phyloP scores from a whole-genome alignment of 371 early-diverging fungal species.

The Phascolomyces articulosus region DNA sequence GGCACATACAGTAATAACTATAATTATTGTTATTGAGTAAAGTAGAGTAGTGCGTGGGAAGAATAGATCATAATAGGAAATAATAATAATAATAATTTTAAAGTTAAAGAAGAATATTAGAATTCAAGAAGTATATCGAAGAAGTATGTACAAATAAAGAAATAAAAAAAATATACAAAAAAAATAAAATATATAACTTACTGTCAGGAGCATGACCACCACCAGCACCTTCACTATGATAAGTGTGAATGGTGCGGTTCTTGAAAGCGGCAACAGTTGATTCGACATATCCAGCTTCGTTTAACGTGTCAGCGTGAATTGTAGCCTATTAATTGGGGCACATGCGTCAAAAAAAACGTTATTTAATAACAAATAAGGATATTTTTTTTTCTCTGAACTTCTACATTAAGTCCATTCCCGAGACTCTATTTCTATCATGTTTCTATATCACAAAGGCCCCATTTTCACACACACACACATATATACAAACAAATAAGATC shows the following conservation, averaged over 20 bases:
- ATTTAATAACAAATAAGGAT: too few relatives aligned
- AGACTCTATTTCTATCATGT: too few relatives aligned
- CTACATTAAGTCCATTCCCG: too few relatives aligned
- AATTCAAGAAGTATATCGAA: slow-evolving; percentile 80
- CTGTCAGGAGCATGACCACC: slow-evolving; percentile 94
- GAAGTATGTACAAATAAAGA: slow-evolving; percentile 69
- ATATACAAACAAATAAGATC: not conserved
- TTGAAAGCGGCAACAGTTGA: slow-evolving; percentile 86
- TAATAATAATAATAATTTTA: too few relatives aligned
- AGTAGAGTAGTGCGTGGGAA: too few relatives aligned
- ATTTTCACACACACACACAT: too few relatives aligned
- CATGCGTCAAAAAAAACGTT: too few relatives aligned
- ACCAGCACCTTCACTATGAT: slow-evolving; percentile 95
- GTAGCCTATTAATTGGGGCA: slow-evolving; percentile 47
- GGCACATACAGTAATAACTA: slow-evolving; percentile 81
- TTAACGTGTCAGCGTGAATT: slow-evolving; percentile 93
- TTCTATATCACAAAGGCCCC: too few relatives aligned
- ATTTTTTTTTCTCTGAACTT: too few relatives aligned
- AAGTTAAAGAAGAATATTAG: too few relatives aligned
- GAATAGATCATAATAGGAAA: too few relatives aligned
- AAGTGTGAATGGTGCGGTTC: slow-evolving; percentile 90
- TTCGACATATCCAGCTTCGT: slow-evolving; percentile 95
- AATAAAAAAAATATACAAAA: not conserved
- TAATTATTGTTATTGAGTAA: slow-evolving; percentile 56
- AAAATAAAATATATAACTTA: slow-evolving; percentile 27